phyloP scores from a whole-genome alignment of 2,329 filamentous ascomycete species.

The Fusarium sp. region DNA sequence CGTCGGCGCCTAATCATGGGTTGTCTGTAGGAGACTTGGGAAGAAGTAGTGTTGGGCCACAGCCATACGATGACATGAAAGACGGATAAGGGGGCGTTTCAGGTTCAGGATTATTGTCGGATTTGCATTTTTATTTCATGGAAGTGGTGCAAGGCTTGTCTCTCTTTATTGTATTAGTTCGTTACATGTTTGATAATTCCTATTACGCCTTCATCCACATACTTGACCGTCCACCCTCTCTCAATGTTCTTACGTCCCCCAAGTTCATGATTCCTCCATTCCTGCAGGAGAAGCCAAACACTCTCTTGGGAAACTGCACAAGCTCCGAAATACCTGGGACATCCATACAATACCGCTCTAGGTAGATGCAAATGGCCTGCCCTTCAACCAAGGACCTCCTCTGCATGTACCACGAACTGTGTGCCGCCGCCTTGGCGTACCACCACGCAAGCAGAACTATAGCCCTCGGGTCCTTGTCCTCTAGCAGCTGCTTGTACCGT shows the following conservation, averaged over 20 bases:
- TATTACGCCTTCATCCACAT: not conserved
- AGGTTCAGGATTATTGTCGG: constrained; percentile 4
- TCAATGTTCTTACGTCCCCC: not conserved
- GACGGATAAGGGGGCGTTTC: constrained; percentile 25
- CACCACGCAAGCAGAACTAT: constrained; percentile 68
- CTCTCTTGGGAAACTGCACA: constrained; percentile 30
- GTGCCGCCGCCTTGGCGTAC: constrained; percentile 61
- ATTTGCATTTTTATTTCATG: not conserved
- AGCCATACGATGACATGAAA: constrained; percentile 28
- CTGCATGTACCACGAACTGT: constrained; percentile 60
- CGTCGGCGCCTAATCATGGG: constrained; percentile 36
- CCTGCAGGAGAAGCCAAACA: constrained; percentile 16
- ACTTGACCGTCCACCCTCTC: not conserved
- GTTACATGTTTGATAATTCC: not conserved
- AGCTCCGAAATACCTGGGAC: constrained; percentile 25
- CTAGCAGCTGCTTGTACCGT: constrained; percentile 58
- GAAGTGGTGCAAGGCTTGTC: constrained; percentile 7
- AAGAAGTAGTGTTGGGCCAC: not conserved
- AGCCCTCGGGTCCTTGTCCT: constrained; percentile 63
- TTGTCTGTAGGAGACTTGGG: not conserved
- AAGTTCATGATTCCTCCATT: not conserved
- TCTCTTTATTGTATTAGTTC: constrained; percentile 23
- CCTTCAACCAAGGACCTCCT: constrained; percentile 60
- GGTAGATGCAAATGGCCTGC: constrained; percentile 59
- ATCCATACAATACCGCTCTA: constrained; percentile 40